Evolutionary conservation across 768 basidiomycete species (phyloP).

Genomic region (Phallus indusiatus): DNA sequence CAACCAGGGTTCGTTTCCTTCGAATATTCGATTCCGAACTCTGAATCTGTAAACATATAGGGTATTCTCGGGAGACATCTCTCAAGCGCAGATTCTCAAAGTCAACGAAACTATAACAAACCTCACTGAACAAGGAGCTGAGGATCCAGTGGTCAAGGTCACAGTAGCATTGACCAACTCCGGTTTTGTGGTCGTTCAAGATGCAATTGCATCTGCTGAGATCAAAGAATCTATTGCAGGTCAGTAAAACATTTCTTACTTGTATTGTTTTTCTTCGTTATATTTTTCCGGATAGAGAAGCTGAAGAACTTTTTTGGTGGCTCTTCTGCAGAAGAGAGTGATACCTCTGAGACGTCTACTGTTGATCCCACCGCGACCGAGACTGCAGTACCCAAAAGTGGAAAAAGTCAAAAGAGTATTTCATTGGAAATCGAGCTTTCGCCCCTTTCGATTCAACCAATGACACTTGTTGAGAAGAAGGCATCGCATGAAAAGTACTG

Average conservation of each 20-base stretch:
- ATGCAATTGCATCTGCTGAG: constrained; percentile 72
- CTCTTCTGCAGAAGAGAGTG: constrained; percentile 22
- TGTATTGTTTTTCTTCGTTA: constrained; percentile 9
- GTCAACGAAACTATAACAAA: constrained; percentile 72
- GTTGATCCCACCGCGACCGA: constrained; percentile 19
- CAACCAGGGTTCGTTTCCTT: constrained; percentile 38
- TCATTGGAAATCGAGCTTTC: constrained; percentile 51
- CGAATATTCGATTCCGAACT: neutral
- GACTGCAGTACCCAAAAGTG: constrained; percentile 16
- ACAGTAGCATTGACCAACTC: constrained; percentile 78
- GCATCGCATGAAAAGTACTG: constrained; percentile 61
- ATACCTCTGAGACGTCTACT: neutral
- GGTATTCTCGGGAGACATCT: constrained; percentile 63
- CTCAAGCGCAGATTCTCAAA: constrained; percentile 63
- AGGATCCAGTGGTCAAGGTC: constrained; percentile 80
- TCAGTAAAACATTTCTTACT: constrained; percentile 21
- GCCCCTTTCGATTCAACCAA: constrained; percentile 61
- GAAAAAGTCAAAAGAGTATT: constrained; percentile 41
- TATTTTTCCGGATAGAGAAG: constrained; percentile 42
- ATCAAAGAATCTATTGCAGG: constrained; percentile 73
- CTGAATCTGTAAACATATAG: constrained; percentile 24
- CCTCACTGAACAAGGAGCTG: constrained; percentile 70
- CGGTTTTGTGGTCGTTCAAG: constrained; percentile 72
- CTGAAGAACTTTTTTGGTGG: constrained; percentile 82
- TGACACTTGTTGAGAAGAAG: constrained; percentile 72